A percentile compares a stretch with the other conserved stretches of the same genome.
phyloP scores from a whole-genome alignment of 805 yeast species.

The Pichia cabralensis region DNA sequence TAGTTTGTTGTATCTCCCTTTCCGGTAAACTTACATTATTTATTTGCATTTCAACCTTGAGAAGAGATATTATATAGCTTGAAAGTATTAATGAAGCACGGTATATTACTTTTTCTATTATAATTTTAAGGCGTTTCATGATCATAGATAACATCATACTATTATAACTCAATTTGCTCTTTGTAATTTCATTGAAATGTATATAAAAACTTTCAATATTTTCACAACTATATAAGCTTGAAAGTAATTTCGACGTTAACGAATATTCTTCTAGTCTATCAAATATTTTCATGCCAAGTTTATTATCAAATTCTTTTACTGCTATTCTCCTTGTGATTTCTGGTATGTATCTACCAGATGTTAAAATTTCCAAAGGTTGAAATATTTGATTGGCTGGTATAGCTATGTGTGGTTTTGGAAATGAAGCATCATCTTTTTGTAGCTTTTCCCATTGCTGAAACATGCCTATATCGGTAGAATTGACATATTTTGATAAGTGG shows the following conservation, averaged over 20 bases:
- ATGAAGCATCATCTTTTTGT: not conserved
- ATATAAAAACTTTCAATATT: too few species aligned
- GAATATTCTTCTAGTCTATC: not conserved
- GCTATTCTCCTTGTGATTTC: constrained; percentile 33
- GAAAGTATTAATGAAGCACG: constrained; percentile 38
- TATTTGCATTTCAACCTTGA: constrained; percentile 21
- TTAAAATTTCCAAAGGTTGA: constrained; percentile 48
- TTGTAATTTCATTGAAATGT: too few species aligned
- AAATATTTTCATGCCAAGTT: too few species aligned
- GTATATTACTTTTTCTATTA: constrained; percentile 30
- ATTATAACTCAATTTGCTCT: too few species aligned
- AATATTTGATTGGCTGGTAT: constrained; percentile 23
- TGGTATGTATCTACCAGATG: constrained; percentile 47
- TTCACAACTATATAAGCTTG: constrained; percentile 2
- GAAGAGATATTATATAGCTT: constrained; percentile 30
- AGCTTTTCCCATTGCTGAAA: constrained; percentile 1
- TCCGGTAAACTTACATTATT: too few species aligned
- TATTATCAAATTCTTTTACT: too few species aligned
- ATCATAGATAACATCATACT: too few species aligned
- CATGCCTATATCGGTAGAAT: constrained; percentile 1
- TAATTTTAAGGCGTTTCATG: too few species aligned
- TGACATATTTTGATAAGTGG: constrained; percentile 26
- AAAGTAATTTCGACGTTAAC: constrained; percentile 2
- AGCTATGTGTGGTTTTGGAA: constrained; percentile 8
- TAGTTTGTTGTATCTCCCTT: too few species aligned